Conservation (phyloP, 139 green algal species). For the Chara braunii region DNA sequence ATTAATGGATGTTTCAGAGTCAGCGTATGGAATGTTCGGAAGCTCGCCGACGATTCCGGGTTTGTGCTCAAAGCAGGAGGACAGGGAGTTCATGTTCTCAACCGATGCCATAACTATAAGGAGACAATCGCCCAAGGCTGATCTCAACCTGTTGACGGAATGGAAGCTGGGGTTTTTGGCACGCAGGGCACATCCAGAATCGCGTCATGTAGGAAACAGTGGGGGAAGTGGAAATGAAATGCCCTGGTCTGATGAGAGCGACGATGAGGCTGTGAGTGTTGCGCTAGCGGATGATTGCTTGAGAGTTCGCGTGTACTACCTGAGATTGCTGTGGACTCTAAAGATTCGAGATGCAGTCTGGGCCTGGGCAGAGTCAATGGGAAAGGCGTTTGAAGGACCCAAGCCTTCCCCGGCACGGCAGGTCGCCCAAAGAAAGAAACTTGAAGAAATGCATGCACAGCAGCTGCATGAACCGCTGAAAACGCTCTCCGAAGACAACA, state of each 20-base stretch:
- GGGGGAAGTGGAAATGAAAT: not conserved
- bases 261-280: not conserved
- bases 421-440: not conserved
- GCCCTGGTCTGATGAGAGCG: not conserved
- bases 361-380: constrained; percentile 16
- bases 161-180: too few relatives aligned
- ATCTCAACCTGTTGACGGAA: too few relatives aligned
- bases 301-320: constrained; percentile 7
- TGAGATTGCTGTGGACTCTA: constrained; percentile 28
- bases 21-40: too few relatives aligned
- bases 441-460: constrained; percentile 28
- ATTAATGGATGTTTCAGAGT: too few relatives aligned
- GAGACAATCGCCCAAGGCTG: too few relatives aligned
- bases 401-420: constrained; percentile 34
- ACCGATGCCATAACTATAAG: not conserved
- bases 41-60: too few relatives aligned
- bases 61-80: not conserved
- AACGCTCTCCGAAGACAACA: too few relatives aligned
- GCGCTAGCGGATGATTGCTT: constrained; percentile 30
- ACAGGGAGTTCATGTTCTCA: not conserved
- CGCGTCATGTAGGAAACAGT: not conserved
- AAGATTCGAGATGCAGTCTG: constrained; percentile 26
- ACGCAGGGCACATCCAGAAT: too few relatives aligned
- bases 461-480: too few relatives aligned
- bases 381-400: not conserved